Conservation (phyloP, 2,329 filamentous ascomycete species). For the Aureobasidium vineae region DNA sequence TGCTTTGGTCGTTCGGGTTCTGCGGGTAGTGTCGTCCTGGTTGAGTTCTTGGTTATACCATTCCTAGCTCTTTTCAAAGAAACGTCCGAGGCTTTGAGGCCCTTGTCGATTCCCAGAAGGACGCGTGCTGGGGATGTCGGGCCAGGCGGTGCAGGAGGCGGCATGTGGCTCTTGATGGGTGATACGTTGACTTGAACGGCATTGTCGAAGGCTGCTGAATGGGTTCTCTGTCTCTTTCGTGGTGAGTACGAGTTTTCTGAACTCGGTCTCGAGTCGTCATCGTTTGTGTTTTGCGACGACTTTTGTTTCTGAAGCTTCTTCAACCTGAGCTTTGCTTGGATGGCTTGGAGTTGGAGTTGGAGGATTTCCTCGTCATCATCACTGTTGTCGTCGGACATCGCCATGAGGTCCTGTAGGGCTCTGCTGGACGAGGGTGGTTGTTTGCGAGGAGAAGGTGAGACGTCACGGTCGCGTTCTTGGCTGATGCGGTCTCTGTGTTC, state of each 20-base stretch:
- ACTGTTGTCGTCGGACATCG: constrained; percentile 31
- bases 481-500: constrained; percentile 59
- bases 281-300: constrained; percentile 26
- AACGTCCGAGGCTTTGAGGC: constrained; percentile 73
- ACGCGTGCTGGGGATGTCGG: constrained; percentile 73
- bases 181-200: constrained; percentile 75
- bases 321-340: constrained; percentile 81
- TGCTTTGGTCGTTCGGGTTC: constrained; percentile 42
- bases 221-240: constrained; percentile 27
- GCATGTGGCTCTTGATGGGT: constrained; percentile 53
- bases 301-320: constrained; percentile 69
- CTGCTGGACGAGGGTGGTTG: constrained; percentile 33
- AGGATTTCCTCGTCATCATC: constrained; percentile 82
- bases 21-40: neutral
- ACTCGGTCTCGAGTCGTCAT: constrained; percentile 11
- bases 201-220: constrained; percentile 27
- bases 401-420: constrained; percentile 33
- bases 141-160: constrained; percentile 37
- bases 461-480: constrained; percentile 35
- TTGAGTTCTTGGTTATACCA: constrained; percentile 33
- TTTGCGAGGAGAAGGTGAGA: constrained; percentile 58
- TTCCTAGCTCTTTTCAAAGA: constrained; percentile 69
- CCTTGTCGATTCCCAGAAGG: constrained; percentile 85
- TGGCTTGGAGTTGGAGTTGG: constrained; percentile 79
- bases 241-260: constrained; percentile 28